Evolutionary conservation across 176 grass and related monocot genomes (phyloP).

Genomic region (Ampelocalamus luodianensis): DNA sequence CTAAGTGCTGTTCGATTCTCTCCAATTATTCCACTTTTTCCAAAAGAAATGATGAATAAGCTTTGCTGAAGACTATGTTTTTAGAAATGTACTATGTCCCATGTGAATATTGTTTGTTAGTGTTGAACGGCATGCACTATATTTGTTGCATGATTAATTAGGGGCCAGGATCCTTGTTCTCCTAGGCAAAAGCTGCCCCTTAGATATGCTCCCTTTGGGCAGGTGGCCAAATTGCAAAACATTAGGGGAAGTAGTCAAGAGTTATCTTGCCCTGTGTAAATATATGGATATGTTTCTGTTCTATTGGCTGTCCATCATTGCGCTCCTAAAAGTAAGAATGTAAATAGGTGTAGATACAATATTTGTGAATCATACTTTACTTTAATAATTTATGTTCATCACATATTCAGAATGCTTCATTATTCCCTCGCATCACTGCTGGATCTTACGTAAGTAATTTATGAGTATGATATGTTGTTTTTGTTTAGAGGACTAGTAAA

Average conservation of each 20-base stretch:
- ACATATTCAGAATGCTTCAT: neutral
- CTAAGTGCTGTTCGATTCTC: neutral
- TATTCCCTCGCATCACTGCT: neutral
- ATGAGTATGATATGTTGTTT: neutral
- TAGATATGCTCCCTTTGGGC: neutral
- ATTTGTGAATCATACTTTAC: neutral
- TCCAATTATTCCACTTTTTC: neutral
- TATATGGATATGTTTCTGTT: neutral
- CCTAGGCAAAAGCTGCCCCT: neutral
- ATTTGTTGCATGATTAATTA: neutral
- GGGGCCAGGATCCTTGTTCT: neutral
- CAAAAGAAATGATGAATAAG: neutral
- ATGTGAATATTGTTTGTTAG: neutral
- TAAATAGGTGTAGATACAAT: neutral
- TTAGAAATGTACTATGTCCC: neutral
- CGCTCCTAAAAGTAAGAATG: neutral
- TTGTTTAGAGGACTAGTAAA: neutral
- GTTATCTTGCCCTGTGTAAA: neutral
- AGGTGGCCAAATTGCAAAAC: neutral
- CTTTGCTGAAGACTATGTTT: neutral
- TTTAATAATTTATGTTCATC: neutral
- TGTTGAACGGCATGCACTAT: neutral
- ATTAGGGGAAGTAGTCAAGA: neutral
- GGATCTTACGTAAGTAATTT: neutral
- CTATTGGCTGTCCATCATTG: neutral